Evolutionary conservation across 2,329 filamentous ascomycete species (phyloP).

Genomic region (Escovopsis sp.): DNA sequence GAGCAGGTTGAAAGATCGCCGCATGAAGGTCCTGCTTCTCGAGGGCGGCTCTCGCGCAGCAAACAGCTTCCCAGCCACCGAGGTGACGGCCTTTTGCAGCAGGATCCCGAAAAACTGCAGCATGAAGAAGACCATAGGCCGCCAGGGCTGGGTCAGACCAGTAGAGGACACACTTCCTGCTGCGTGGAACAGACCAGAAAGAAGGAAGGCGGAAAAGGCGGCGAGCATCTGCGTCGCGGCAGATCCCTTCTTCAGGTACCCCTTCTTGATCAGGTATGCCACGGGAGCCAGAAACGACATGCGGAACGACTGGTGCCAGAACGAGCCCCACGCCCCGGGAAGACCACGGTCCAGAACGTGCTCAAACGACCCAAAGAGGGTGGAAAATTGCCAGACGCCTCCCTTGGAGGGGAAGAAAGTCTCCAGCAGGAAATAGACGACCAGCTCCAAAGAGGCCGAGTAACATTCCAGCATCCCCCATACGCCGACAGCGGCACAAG

Average conservation of each 20-base stretch:
- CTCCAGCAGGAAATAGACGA: slow-evolving; percentile 34
- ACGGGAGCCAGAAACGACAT: slow-evolving; percentile 51
- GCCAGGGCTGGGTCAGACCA: slow-evolving; percentile 34
- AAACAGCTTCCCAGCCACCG: slow-evolving; percentile 13
- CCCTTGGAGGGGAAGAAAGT: slow-evolving; percentile 35
- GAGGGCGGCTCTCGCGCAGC: slow-evolving; percentile 26
- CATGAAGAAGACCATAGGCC: slow-evolving; percentile 54
- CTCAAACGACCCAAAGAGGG: slow-evolving; percentile 38
- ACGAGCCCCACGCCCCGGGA: slow-evolving; percentile 67
- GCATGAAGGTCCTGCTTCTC: slow-evolving; percentile 14
- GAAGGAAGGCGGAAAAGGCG: slow-evolving; percentile 35
- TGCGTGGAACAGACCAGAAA: slow-evolving; percentile 57
- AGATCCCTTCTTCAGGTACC: slow-evolving; percentile 23
- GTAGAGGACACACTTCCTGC: slow-evolving; percentile 53
- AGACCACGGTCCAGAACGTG: slow-evolving; percentile 55
- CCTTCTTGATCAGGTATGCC: slow-evolving; percentile 26
- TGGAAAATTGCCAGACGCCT: slow-evolving; percentile 38
- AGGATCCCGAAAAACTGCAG: slow-evolving; percentile 52
- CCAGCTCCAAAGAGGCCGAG: slow-evolving; percentile 28
- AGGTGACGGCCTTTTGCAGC: slow-evolving; percentile 34
- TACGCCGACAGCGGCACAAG: slow-evolving; percentile 25
- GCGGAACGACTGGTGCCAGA: slow-evolving; percentile 88
- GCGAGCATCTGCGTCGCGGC: slow-evolving; percentile 11
- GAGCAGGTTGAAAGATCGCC: slow-evolving; percentile 42
- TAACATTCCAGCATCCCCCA: slow-evolving; percentile 2